Percentiles rank a stretch among this genome's conserved stretches.
Evolutionary conservation across 768 basidiomycete species (phyloP).

Genomic region (Tulasnella sp.): DNA sequence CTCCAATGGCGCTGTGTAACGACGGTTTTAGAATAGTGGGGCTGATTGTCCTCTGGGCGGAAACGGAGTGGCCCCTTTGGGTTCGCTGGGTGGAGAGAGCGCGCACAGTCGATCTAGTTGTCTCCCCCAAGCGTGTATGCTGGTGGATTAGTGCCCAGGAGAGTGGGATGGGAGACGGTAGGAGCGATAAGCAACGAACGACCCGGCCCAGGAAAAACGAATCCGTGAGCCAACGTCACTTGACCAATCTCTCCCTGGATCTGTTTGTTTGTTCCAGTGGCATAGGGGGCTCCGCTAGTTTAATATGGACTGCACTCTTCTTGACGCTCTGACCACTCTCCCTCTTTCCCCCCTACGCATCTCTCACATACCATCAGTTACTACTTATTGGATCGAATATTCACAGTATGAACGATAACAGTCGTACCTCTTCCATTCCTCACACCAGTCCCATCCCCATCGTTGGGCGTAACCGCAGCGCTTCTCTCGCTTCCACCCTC

Average conservation of each 20-base stretch:
- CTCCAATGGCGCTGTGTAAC: background rate
- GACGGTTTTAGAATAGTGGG: background rate
- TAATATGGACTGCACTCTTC: background rate
- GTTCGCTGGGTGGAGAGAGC: background rate
- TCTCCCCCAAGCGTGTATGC: background rate
- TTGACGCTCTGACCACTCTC: background rate
- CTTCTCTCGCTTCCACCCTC: constrained; percentile 15
- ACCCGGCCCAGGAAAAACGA: background rate
- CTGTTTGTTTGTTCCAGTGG: constrained; percentile 2
- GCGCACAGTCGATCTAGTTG: background rate
- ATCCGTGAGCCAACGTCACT: background rate
- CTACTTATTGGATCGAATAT: constrained; percentile 1
- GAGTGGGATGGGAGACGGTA: background rate
- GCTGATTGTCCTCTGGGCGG: background rate
- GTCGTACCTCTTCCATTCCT: background rate
- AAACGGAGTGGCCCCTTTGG: background rate
- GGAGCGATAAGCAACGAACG: background rate
- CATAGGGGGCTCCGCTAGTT: background rate
- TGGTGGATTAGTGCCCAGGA: background rate
- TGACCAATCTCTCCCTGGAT: background rate
- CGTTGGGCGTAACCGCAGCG: constrained; percentile 1
- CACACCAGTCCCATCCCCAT: constrained; percentile 17
- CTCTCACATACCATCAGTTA: background rate
- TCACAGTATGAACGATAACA: constrained; percentile 5
- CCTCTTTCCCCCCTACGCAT: background rate